Base-by-base conservation (phyloP, 768 basidiomycete species). In the Russula emetica region DNA sequence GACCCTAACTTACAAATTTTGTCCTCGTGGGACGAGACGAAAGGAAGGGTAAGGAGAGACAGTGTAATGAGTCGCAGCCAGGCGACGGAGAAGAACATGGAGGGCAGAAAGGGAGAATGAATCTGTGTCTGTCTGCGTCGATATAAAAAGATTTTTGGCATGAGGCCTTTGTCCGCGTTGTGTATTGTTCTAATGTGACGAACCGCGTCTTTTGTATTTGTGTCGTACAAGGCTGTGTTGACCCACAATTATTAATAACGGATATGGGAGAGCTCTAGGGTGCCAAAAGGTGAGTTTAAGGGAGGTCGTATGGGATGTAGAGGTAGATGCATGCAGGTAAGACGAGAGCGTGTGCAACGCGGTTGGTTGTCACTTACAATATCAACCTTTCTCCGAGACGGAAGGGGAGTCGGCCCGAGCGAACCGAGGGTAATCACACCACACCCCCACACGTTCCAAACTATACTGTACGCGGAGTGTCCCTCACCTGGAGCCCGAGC, bases 81-180 rank as follows among this genome's bases (percentile, higher is more conserved):
- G 88, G 87, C 88, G 87, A 88, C 83, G 70, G 74, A 74, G 74
- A 78, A 81, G 74, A 82, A 75, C 86, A 88, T 87, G 78, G 75
- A 77, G 74, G 75, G 73, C 76, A 66, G 54, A 50, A 47, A 58
- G 44, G 53, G 54, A 36, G 57, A 45, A 44, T 30, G 40, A 58
- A 36, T 30, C 11, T 51, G 50, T 51, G 56, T 44, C 47, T 50
- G 64, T 30, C 51, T 59, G 54, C 0, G 13, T 32, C 42, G 66
- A 58, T 68, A 68, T 67, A 67, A 67, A 59, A 59, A 55, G 64
- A 61, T 36, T 60, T 50, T 14, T 9, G 42, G 36, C 42, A 61
- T 58, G 51, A 47, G 61, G 60, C 60, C 28, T 55, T 66, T 68
- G 67, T 66, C 40, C 61, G 34, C 49, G 64, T 50, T 61, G 58